Conservation (phyloP, 345 rosid genomes). For the Citrus maxima region DNA sequence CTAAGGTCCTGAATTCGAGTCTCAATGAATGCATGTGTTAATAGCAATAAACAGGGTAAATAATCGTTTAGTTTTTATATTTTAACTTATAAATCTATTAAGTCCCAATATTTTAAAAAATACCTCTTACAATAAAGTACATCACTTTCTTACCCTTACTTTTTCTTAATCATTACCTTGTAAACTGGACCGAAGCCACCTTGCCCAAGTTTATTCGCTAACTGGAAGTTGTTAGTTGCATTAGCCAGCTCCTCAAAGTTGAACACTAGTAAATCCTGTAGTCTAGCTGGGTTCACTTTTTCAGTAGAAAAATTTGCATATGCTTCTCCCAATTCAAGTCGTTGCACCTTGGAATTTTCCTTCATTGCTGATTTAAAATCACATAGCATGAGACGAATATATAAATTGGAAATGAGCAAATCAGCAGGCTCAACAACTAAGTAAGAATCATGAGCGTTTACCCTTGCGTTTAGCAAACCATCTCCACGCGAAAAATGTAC, state of each 20-base stretch:
- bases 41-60: too few relatives aligned
- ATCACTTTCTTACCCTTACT: too few relatives aligned
- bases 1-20: too few relatives aligned
- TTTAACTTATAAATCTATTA: too few relatives aligned
- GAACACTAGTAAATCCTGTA: constrained; percentile 29
- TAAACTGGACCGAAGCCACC: constrained; percentile 30
- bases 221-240: constrained; percentile 17
- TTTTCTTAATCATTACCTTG: constrained; percentile 5
- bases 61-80: too few relatives aligned
- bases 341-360: background rate
- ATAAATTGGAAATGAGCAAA: background rate
- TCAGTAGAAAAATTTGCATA: background rate
- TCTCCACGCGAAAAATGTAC: background rate
- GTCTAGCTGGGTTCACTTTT: background rate
- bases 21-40: too few relatives aligned
- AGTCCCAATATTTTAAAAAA: too few relatives aligned
- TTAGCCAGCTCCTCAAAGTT: constrained; percentile 32
- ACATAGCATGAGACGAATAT: background rate
- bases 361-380: background rate
- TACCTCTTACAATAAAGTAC: too few relatives aligned
- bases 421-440: background rate
- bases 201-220: constrained; percentile 30
- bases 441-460: background rate
- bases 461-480: constrained; percentile 22
- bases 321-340: background rate